Evolutionary conservation across 164 flowering plant genomes (phyloP).

Genomic region (Sedum album): DNA sequence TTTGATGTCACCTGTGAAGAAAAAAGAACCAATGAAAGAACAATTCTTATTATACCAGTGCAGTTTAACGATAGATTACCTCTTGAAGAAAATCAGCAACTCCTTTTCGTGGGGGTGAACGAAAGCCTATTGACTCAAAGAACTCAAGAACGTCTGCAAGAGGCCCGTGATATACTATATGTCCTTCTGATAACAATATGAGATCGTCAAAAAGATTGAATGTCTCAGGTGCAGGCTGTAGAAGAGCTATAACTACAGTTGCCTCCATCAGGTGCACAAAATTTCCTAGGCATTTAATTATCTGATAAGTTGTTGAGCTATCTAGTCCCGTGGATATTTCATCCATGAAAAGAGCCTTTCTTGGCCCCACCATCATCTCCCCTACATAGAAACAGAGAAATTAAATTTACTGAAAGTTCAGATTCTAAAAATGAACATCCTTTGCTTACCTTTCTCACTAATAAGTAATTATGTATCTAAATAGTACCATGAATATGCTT

Average conservation of each 20-base stretch:
- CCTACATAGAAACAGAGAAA: constrained; percentile 30
- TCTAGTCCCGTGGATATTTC: constrained; percentile 99
- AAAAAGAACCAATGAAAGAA: constrained; percentile 1
- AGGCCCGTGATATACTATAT: constrained; percentile 79
- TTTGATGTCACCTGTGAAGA: constrained; percentile 67
- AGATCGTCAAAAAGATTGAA: constrained; percentile 88
- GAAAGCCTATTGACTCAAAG: constrained; percentile 76
- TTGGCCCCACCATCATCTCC: constrained; percentile 94
- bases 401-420: not conserved
- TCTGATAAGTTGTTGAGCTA: constrained; percentile 91
- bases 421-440: not conserved
- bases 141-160: constrained; percentile 57
- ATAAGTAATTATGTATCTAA: not conserved
- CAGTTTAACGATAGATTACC: constrained; percentile 28
- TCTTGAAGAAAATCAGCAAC: constrained; percentile 96
- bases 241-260: constrained; percentile 79
- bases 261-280: constrained; percentile 85
- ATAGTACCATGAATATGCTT: not conserved
- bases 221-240: constrained; percentile 96
- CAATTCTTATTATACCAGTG: not conserved
- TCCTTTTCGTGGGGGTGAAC: constrained; percentile 74
- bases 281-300: constrained; percentile 72
- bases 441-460: not conserved
- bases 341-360: constrained; percentile 92
- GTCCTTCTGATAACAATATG: constrained; percentile 69